phyloP scores from a whole-genome alignment of 148 eudicot genomes.

The Diospyros lotus region DNA sequence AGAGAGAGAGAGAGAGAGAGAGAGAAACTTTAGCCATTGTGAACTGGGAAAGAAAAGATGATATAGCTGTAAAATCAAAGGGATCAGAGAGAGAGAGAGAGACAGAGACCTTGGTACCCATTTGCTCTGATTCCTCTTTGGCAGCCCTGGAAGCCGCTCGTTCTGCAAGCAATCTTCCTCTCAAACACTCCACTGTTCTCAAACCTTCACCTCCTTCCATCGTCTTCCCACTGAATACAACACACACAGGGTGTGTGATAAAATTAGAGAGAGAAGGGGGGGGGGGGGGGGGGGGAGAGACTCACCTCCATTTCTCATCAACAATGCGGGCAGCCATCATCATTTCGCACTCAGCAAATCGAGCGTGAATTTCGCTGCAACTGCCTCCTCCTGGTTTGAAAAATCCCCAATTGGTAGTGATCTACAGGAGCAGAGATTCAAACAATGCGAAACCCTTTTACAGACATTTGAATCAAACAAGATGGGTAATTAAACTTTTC shows the following conservation, averaged over 20 bases:
- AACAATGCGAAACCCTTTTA: too few relatives aligned
- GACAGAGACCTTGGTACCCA: constrained; percentile 36
- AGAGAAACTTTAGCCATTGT: neutral
- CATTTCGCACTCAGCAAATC: too few relatives aligned
- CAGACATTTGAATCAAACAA: too few relatives aligned
- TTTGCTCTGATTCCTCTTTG: constrained; percentile 30
- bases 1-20: neutral
- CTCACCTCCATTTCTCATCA: constrained; percentile 11
- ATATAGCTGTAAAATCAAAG: neutral
- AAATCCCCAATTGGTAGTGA: too few relatives aligned
- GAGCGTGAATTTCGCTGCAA: too few relatives aligned
- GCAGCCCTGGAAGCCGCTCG: constrained; percentile 57
- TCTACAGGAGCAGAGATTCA: too few relatives aligned
- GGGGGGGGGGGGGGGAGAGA: neutral
- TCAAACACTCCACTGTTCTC: constrained; percentile 46
- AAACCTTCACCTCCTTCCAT: constrained; percentile 38
- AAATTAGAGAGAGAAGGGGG: constrained; percentile 13
- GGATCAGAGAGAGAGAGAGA: neutral
- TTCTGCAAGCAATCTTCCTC: constrained; percentile 64
- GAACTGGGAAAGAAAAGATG: too few relatives aligned
- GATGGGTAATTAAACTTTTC: too few relatives aligned
- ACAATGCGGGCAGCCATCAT: constrained; percentile 15
- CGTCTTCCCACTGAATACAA: constrained; percentile 26
- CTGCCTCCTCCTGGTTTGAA: too few relatives aligned
- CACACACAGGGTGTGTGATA: neutral